phyloP scores from a whole-genome alignment of 768 basidiomycete species.

The Pilatotrama ljubarskyi region DNA sequence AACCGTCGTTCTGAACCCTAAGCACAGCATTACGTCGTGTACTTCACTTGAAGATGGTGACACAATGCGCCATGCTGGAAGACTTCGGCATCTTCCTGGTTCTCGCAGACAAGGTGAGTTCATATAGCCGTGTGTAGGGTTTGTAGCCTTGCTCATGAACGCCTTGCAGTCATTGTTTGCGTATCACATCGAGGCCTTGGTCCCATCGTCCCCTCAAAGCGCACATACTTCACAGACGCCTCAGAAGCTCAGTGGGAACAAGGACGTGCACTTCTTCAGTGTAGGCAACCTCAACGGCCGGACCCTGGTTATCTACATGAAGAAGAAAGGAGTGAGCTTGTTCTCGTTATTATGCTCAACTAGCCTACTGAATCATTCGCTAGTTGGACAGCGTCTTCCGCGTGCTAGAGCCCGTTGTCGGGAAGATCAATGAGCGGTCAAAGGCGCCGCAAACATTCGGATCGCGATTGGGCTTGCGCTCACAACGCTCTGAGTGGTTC shows the following conservation, averaged over 20 bases:
- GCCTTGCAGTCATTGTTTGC: slow-evolving; percentile 74
- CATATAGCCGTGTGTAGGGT: neutral
- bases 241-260: slow-evolving; percentile 86
- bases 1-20: neutral
- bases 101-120: slow-evolving; percentile 78
- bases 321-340: slow-evolving; percentile 76
- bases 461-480: slow-evolving; percentile 74
- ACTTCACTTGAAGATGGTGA: slow-evolving; percentile 89
- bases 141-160: neutral
- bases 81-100: slow-evolving; percentile 97
- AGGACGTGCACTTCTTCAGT: slow-evolving; percentile 95
- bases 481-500: slow-evolving; percentile 92
- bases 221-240: slow-evolving; percentile 74
- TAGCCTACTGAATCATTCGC: neutral
- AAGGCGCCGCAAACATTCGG: slow-evolving; percentile 71
- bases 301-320: slow-evolving; percentile 93
- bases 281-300: slow-evolving; percentile 86
- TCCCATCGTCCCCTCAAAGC: slow-evolving; percentile 78
- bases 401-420: slow-evolving; percentile 94
- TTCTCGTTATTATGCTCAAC: no score
- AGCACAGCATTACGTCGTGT: slow-evolving; percentile 84
- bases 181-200: slow-evolving; percentile 94
- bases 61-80: slow-evolving; percentile 93
- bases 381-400: slow-evolving; percentile 91
- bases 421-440: slow-evolving; percentile 78